Percentiles rank a stretch among this genome's conserved stretches.
Conservation (phyloP, 2,329 filamentous ascomycete species). For the Clonostachys rhizophaga region DNA sequence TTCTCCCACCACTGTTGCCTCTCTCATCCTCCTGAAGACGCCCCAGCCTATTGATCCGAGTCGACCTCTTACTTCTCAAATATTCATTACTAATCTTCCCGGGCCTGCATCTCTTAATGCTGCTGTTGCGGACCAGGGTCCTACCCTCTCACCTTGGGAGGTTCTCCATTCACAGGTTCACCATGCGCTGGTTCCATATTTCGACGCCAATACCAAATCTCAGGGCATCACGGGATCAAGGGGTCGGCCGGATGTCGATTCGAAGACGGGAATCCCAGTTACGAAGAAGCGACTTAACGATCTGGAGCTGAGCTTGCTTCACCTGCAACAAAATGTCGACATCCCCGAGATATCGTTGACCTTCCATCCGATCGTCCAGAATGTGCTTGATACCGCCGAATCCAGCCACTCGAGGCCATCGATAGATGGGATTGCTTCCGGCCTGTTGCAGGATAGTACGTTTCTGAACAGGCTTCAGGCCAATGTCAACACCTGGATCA, state of each 20-base stretch:
- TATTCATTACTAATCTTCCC: constrained; percentile 90
- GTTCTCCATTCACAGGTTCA: constrained; percentile 89
- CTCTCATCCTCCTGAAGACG: constrained; percentile 85
- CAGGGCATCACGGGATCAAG: constrained; percentile 62
- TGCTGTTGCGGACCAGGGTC: constrained; percentile 63
- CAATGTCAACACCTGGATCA: constrained; percentile 97
- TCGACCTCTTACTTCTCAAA: constrained; percentile 78
- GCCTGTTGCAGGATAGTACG: constrained; percentile 79
- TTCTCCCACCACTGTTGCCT: constrained; percentile 74
- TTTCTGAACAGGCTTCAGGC: constrained; percentile 93
- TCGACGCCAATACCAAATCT: constrained; percentile 89
- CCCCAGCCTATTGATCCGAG: constrained; percentile 81
- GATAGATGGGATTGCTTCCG: constrained; percentile 70
- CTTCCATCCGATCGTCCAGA: constrained; percentile 84
- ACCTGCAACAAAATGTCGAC: constrained; percentile 96
- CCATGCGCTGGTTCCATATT: constrained; percentile 89
- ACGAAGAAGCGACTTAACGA: constrained; percentile 97
- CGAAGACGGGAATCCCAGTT: constrained; percentile 92
- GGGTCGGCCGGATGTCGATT: constrained; percentile 77
- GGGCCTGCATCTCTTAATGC: constrained; percentile 69
- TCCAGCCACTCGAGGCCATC: constrained; percentile 63
- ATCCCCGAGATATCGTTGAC: constrained; percentile 88
- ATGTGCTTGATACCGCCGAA: constrained; percentile 73
- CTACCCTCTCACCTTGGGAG: constrained; percentile 80
- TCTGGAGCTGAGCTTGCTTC: constrained; percentile 81